These are phyloP conservation scores for Ophiocordyceps camponoti-rufipedis DNA, from an alignment of 2,329 filamentous ascomycete genomes.

Conservation along the genomic window DNA sequence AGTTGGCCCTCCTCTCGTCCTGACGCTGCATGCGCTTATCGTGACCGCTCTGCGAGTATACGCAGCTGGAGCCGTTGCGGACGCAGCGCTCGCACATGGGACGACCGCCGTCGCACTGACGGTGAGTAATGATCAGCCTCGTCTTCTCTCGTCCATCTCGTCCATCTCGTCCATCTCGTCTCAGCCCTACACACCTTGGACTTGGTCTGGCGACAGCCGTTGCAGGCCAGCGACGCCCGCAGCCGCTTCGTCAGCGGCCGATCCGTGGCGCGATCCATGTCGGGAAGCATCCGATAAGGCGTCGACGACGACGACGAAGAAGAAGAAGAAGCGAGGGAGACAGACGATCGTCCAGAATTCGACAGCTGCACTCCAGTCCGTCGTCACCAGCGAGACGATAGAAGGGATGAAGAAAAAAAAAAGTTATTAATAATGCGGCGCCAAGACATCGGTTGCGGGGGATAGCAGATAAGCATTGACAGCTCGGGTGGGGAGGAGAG, in stretches of 20 bases:
- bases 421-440: no score
- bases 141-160: no score
- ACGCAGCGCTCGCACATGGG: conserved; percentile 8
- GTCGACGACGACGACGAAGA: background rate
- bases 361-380: no score
- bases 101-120: conserved; percentile 7
- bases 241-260: conserved; percentile 7
- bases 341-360: background rate
- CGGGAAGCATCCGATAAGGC: background rate
- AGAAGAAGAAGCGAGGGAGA: no score
- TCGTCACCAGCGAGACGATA: no score
- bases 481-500: no score
- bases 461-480: background rate
- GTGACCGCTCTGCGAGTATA: conserved; percentile 7
- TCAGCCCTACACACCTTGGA: conserved; percentile 2
- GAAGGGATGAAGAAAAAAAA: no score
- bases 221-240: conserved; percentile 8
- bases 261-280: conserved; percentile 3
- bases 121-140: no score
- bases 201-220: conserved; percentile 7
- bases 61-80: conserved; percentile 4
- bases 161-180: no score
- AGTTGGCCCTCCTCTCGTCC: conserved; percentile 5
- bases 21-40: conserved; percentile 9
- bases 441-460: background rate